Conservation (phyloP, 352 stramenopile species). For the Phytophthora multivora region DNA sequence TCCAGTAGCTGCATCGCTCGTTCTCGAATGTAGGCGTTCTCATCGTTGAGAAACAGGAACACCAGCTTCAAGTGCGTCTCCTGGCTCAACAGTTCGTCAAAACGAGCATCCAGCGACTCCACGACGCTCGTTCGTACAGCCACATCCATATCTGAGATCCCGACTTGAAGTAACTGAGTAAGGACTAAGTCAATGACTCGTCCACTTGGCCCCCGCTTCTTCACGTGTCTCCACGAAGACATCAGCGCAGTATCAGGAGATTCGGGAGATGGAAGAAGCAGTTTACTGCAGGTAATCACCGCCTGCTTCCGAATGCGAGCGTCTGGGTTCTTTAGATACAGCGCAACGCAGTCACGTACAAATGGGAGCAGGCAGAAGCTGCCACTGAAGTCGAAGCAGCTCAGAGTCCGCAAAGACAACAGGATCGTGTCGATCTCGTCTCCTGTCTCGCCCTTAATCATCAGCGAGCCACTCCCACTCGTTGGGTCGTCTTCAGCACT, state of each 20-base stretch:
- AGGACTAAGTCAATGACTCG: constrained; percentile 95
- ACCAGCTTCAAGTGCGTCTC: constrained; percentile 92
- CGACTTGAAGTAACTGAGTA: constrained; percentile 90
- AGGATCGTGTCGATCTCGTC: constrained; percentile 84
- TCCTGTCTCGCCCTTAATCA: constrained; percentile 80
- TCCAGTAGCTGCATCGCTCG: constrained; percentile 93
- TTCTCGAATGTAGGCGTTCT: constrained; percentile 87
- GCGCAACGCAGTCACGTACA: constrained; percentile 92
- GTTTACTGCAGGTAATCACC: constrained; percentile 80
- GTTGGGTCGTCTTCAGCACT: constrained; percentile 32
- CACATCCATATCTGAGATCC: constrained; percentile 92
- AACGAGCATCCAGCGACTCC: constrained; percentile 90
- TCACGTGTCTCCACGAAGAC: constrained; percentile 64
- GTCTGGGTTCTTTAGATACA: constrained; percentile 93
- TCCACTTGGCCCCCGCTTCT: constrained; percentile 82
- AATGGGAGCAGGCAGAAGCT: constrained; percentile 96
- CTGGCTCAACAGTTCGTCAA: constrained; percentile 94
- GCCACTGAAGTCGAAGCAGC: constrained; percentile 92
- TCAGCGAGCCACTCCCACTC: constrained; percentile 30
- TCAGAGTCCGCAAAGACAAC: constrained; percentile 93
- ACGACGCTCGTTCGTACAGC: constrained; percentile 94
- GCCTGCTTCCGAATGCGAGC: constrained; percentile 91
- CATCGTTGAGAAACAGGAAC: constrained; percentile 97
- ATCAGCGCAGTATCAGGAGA: constrained; percentile 26
- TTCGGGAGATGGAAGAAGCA: constrained; percentile 57